Evolutionary conservation across 1,139 yeast genomes (phyloP).

Genomic region (Sugiyamaella novakii): DNA sequence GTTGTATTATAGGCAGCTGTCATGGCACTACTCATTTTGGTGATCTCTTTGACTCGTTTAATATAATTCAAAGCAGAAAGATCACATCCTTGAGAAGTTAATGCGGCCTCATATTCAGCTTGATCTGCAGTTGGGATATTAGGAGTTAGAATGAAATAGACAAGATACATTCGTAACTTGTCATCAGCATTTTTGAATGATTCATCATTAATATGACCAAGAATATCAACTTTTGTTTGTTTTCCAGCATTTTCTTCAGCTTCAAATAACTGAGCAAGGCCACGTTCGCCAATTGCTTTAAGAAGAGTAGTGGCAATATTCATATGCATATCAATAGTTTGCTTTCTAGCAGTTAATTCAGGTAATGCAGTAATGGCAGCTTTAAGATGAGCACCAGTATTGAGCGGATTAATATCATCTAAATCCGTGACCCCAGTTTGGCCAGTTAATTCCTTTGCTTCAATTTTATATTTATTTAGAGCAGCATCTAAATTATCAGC

Average conservation of each 20-base stretch:
- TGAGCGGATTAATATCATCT: slow-evolving; percentile 50
- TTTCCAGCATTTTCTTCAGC: slow-evolving; percentile 68
- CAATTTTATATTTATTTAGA: slow-evolving; percentile 75
- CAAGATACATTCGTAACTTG: slow-evolving; percentile 84
- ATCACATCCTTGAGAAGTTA: slow-evolving; percentile 63
- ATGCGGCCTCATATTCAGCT: slow-evolving; percentile 63
- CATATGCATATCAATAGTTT: slow-evolving; percentile 95
- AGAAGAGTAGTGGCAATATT: slow-evolving; percentile 84
- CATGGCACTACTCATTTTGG: slow-evolving; percentile 58
- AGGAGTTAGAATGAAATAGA: slow-evolving; percentile 61
- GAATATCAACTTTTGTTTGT: slow-evolving; percentile 50
- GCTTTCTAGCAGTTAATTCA: slow-evolving; percentile 84
- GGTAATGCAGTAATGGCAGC: slow-evolving; percentile 93
- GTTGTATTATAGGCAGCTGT: slow-evolving; percentile 36
- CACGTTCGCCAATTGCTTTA: slow-evolving; percentile 79
- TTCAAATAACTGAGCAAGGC: slow-evolving; percentile 87
- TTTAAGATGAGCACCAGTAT: slow-evolving; percentile 67
- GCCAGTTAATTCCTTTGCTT: slow-evolving; percentile 81
- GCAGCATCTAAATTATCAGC: slow-evolving; percentile 93
- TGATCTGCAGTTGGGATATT: slow-evolving; percentile 62
- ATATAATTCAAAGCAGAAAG: slow-evolving; percentile 68
- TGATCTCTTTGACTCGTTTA: slow-evolving; percentile 76
- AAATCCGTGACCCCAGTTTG: slow-evolving; percentile 71
- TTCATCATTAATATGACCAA: slow-evolving; percentile 46
- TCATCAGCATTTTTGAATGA: slow-evolving; percentile 60